These are phyloP conservation scores for Ichthyophthirius multifiliis DNA, from an alignment of 169 alveolate genomes.

Conservation along the genomic window DNA sequence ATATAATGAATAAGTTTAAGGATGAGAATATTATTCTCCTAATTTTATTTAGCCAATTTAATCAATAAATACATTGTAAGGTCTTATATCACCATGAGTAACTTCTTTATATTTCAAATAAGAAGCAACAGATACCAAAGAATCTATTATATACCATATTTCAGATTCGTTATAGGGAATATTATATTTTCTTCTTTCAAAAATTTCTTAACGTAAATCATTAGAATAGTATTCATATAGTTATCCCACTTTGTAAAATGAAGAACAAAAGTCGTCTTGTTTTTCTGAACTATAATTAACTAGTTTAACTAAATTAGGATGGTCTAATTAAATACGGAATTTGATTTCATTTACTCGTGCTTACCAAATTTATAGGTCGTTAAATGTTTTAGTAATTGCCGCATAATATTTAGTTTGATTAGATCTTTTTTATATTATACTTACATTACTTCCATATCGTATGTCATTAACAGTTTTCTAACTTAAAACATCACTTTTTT, in stretches of 20 bases:
- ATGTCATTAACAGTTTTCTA: too few relatives aligned
- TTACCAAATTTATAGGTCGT: neutral
- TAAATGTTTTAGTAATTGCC: constrained; percentile 1
- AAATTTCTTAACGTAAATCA: neutral
- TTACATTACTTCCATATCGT: too few relatives aligned
- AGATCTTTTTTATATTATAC: too few relatives aligned
- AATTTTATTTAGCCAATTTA: neutral
- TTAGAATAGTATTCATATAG: constrained; percentile 8
- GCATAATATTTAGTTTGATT: too few relatives aligned
- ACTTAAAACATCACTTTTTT: too few relatives aligned
- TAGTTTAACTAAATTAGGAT: neutral
- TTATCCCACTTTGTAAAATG: constrained; percentile 8
- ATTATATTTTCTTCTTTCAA: neutral
- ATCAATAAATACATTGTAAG: neutral
- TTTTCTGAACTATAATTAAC: neutral
- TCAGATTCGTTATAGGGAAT: neutral
- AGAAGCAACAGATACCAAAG: neutral
- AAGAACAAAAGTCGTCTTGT: constrained; percentile 2
- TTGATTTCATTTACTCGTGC: neutral
- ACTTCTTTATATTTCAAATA: neutral
- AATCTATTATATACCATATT: neutral
- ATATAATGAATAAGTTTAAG: neutral
- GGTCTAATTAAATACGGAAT: neutral
- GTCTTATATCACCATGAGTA: constrained; percentile 15
- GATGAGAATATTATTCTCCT: neutral